Evolutionary conservation across 2,329 filamentous ascomycete species (phyloP).

Genomic region (Trichoderma gracile): DNA sequence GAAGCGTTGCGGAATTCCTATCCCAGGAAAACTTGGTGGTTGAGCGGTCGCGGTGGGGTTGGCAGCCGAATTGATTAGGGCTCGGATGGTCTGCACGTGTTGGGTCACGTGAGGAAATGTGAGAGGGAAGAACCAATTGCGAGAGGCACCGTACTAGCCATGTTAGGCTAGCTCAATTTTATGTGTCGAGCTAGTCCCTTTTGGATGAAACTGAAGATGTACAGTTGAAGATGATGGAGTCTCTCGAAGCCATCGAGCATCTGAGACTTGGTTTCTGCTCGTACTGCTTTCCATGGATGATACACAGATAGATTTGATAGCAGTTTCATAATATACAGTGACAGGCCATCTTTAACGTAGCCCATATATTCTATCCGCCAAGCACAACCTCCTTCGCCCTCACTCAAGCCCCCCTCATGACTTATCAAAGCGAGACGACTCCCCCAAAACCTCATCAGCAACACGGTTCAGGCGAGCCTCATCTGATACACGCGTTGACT

Average conservation of each 20-base stretch:
- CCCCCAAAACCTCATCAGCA: conserved; percentile 35
- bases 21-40: conserved; percentile 35
- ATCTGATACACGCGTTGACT: conserved; percentile 24
- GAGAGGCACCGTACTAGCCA: neutral
- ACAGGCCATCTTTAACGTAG: conserved; percentile 25
- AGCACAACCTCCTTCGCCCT: conserved; percentile 42
- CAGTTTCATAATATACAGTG: conserved; percentile 11
- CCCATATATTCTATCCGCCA: conserved; percentile 24
- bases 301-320: conserved; percentile 23
- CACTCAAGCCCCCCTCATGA: conserved; percentile 60
- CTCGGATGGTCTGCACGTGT: conserved; percentile 31
- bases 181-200: neutral
- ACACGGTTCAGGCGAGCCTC: conserved; percentile 32
- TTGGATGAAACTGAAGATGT: neutral
- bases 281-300: conserved; percentile 28
- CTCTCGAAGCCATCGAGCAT: neutral
- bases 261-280: neutral
- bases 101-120: conserved; percentile 32
- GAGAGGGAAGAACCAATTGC: too few species aligned
- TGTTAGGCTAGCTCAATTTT: neutral
- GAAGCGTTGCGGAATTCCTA: conserved; percentile 34
- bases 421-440: conserved; percentile 18
- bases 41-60: conserved; percentile 33
- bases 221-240: neutral
- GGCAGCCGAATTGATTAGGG: conserved; percentile 36